phyloP scores from a whole-genome alignment of 495 filamentous ascomycete species.

The Penicillium angulare region DNA sequence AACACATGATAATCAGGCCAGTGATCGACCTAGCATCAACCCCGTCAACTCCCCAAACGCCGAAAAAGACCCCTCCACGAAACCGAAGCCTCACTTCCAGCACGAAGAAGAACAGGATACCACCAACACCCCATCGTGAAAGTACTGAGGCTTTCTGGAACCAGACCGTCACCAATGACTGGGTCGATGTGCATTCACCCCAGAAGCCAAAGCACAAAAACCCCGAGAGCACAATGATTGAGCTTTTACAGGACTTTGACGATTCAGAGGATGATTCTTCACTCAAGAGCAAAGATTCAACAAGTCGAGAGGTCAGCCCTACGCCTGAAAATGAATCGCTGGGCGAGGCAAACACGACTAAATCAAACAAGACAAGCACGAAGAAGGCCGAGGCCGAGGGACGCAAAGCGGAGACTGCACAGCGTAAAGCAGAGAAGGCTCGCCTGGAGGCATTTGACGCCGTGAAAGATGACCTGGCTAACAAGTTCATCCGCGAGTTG shows the following conservation, averaged over 20 bases:
- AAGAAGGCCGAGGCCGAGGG: conserved; percentile 44
- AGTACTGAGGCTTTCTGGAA: conserved; percentile 81
- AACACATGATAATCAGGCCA: conserved; percentile 11
- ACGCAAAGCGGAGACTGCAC: conserved; percentile 43
- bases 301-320: too few species aligned
- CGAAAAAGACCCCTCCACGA: not conserved
- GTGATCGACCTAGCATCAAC: conserved; percentile 17
- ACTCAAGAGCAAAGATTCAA: too few species aligned
- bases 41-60: conserved; percentile 19
- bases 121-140: conserved; percentile 59
- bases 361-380: conserved; percentile 43
- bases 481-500: conserved; percentile 67
- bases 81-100: conserved; percentile 51
- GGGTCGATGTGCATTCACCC: conserved; percentile 79
- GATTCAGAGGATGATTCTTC: conserved; percentile 29
- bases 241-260: conserved; percentile 33
- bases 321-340: too few species aligned
- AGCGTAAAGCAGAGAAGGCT: conserved; percentile 38
- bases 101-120: conserved; percentile 49
- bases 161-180: conserved; percentile 69
- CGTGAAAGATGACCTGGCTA: conserved; percentile 64
- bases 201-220: conserved; percentile 43
- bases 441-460: conserved; percentile 64
- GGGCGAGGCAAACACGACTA: conserved; percentile 31
- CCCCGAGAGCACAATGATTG: conserved; percentile 15